These are phyloP conservation scores for Zelonia costaricensis DNA, from an alignment of 208 protist species.

Conservation along the genomic window DNA sequence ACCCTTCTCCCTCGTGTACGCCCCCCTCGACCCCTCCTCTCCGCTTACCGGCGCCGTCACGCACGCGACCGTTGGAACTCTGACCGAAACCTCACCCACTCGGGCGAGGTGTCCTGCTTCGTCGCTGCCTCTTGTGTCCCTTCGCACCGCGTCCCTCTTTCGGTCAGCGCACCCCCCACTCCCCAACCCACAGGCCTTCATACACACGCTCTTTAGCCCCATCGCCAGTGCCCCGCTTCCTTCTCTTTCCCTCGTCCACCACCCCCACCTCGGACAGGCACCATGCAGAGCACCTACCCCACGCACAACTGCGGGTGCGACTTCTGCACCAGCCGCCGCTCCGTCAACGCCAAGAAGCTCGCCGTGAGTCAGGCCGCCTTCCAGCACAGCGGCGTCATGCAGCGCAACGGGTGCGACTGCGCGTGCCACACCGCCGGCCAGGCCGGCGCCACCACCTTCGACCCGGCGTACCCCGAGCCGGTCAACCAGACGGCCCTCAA, in stretches of 20 bases:
- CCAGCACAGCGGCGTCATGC: slow-evolving; percentile 26
- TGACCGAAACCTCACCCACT: too few species aligned
- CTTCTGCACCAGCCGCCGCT: slow-evolving; percentile 82
- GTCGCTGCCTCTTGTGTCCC: too few species aligned
- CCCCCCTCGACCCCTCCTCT: too few species aligned
- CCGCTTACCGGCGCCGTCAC: too few species aligned
- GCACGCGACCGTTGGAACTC: too few species aligned
- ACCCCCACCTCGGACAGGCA: neutral
- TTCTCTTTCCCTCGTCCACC: neutral
- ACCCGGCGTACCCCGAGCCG: slow-evolving; percentile 71
- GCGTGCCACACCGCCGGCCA: slow-evolving; percentile 37
- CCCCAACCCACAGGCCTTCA: too few species aligned
- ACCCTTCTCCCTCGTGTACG: too few species aligned
- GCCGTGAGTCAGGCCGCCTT: slow-evolving; percentile 42
- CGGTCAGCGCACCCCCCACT: too few species aligned
- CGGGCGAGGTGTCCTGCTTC: too few species aligned
- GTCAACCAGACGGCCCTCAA: slow-evolving; percentile 87
- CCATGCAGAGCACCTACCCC: slow-evolving; percentile 31
- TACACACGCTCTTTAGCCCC: neutral
- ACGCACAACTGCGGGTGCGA: slow-evolving; percentile 85
- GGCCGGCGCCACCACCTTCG: slow-evolving; percentile 38
- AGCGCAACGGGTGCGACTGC: slow-evolving; percentile 63
- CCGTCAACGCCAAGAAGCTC: slow-evolving; percentile 79
- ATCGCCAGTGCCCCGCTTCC: too few species aligned
- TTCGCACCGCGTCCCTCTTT: too few species aligned